A percentile compares a stretch with the other conserved stretches of the same genome.
These are phyloP conservation scores for Plasmodium malariae DNA, from an alignment of 169 alveolate species.

Conservation along the genomic window DNA sequence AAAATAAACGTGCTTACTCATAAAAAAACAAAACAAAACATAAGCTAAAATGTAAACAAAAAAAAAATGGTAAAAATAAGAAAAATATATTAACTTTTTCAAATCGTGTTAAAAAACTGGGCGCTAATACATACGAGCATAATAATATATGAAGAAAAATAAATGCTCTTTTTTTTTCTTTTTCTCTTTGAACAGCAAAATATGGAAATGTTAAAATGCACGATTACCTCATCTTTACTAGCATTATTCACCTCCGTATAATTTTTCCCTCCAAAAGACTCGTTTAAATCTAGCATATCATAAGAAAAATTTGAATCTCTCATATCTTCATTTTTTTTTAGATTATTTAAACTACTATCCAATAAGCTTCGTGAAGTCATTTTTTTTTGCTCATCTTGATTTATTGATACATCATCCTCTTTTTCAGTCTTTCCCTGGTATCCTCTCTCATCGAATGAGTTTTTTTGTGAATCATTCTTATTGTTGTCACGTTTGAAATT, in stretches of 20 bases:
- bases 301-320: constrained; percentile 2
- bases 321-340: constrained; percentile 4
- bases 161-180: not conserved
- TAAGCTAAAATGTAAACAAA: not conserved
- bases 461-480: constrained; percentile 1
- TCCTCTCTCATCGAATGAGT: not conserved
- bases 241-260: constrained; percentile 1
- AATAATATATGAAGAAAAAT: not conserved
- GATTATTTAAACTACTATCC: constrained; percentile 15
- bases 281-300: constrained; percentile 62
- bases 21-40: not conserved
- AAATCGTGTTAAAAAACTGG: not conserved
- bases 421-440: not conserved
- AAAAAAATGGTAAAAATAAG: not conserved
- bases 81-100: not conserved
- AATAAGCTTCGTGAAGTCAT: not conserved
- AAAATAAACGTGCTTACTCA: not conserved
- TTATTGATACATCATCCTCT: not conserved
- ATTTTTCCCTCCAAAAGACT: constrained; percentile 1
- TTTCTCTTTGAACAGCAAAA: not conserved
- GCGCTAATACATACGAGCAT: not conserved
- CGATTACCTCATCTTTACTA: constrained; percentile 50
- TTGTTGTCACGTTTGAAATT: constrained; percentile 4
- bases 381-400: constrained; percentile 7
- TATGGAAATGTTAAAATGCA: not conserved